Evolutionary conservation across 306 rosid genomes (phyloP).

Genomic region (Casuarina glauca): DNA sequence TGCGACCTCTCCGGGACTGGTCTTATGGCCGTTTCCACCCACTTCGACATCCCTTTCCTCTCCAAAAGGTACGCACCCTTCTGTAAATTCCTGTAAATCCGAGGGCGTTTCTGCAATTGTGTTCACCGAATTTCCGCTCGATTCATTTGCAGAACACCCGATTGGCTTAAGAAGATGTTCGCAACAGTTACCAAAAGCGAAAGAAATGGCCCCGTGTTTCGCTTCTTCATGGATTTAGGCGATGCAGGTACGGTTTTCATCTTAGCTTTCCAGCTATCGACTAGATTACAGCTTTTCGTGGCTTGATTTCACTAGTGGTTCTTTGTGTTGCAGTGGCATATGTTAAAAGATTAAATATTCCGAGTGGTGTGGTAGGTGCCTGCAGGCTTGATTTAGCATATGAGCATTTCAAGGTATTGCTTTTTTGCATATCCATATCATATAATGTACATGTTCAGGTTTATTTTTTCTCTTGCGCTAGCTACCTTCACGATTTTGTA

Average conservation of each 20-base stretch:
- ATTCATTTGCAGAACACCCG: constrained; percentile 68
- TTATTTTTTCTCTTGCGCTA: not conserved
- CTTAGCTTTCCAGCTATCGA: not conserved
- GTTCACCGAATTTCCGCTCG: no score
- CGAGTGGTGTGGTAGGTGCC: constrained; percentile 99
- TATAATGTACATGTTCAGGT: not conserved
- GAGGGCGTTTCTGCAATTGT: not conserved
- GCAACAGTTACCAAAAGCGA: constrained; percentile 73
- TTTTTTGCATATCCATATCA: not conserved
- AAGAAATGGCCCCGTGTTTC: constrained; percentile 89
- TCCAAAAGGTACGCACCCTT: constrained; percentile 60
- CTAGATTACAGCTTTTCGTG: not conserved
- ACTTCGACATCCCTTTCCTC: constrained; percentile 83
- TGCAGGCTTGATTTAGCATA: constrained; percentile 94
- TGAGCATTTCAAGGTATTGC: constrained; percentile 89
- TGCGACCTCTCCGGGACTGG: constrained; percentile 99
- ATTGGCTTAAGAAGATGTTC: constrained; percentile 91
- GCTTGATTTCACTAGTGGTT: constrained; percentile 31
- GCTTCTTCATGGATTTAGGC: constrained; percentile 94
- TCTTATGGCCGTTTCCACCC: constrained; percentile 94
- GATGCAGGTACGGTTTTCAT: constrained; percentile 77
- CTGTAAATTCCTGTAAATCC: not conserved
- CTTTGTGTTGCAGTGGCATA: constrained; percentile 65
- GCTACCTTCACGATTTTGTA: not conserved
- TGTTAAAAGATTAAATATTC: constrained; percentile 88